Conservation (phyloP, 1,284 basidiomycete genomes). For the Athelia sp. region DNA sequence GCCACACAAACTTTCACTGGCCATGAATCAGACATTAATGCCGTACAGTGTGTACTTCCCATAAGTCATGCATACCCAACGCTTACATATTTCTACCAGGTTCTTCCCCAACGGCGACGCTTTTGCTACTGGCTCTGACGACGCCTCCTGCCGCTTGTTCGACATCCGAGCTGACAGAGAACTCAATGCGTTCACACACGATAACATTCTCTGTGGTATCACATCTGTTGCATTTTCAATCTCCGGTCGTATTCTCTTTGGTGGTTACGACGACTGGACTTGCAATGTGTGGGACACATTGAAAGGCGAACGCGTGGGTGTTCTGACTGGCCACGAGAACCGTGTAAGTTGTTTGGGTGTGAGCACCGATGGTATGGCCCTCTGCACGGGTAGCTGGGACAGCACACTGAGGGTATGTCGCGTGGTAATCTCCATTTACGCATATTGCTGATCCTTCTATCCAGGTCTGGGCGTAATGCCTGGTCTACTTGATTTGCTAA, state of each 20-base stretch:
- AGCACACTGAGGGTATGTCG: constrained; percentile 84
- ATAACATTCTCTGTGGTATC: constrained; percentile 98
- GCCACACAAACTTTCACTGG: constrained; percentile 98
- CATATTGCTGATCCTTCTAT: constrained; percentile 10
- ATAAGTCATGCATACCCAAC: not conserved
- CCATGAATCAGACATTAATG: constrained; percentile 99
- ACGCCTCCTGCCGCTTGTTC: constrained; percentile 96
- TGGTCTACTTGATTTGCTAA: constrained; percentile 13
- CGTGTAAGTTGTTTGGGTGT: constrained; percentile 95
- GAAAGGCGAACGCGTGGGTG: constrained; percentile 96
- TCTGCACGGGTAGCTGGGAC: constrained; percentile 99
- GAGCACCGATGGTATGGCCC: constrained; percentile 92
- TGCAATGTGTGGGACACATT: constrained; percentile 99
- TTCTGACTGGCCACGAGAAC: constrained; percentile 97
- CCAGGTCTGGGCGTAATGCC: constrained; percentile 59
- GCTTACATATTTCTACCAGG: constrained; percentile 36
- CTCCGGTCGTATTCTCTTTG: constrained; percentile 95
- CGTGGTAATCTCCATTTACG: constrained; percentile 8
- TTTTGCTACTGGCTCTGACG: constrained; percentile 98
- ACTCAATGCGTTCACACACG: constrained; percentile 94
- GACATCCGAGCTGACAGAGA: constrained; percentile 98
- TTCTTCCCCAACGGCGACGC: constrained; percentile 99
- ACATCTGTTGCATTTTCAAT: constrained; percentile 98
- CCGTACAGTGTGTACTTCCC: constrained; percentile 75
- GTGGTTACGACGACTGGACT: constrained; percentile 99